These are phyloP conservation scores for Blastocystis sp. DNA, from an alignment of 352 stramenopile species.

Conservation along the genomic window DNA sequence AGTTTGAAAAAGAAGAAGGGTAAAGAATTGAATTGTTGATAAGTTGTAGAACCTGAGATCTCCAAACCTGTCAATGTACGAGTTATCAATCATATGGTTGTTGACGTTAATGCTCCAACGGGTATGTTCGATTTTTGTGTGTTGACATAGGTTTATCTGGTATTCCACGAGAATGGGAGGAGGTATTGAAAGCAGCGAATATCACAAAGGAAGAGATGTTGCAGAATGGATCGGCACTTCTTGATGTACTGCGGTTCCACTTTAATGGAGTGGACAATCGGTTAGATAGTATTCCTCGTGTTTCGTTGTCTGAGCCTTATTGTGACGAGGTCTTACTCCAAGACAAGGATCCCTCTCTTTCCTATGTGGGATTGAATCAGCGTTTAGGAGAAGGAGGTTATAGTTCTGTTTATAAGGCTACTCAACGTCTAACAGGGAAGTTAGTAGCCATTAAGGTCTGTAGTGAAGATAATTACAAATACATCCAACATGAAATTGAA, in stretches of 20 bases:
- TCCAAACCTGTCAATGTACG: conserved; percentile 21
- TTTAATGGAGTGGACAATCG: conserved; percentile 66
- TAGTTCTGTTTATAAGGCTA: conserved; percentile 67
- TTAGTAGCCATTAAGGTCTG: conserved; percentile 68
- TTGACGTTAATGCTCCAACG: conserved; percentile 20
- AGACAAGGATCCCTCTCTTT: conserved; percentile 62
- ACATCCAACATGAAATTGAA: conserved; percentile 71
- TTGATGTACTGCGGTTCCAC: conserved; percentile 72
- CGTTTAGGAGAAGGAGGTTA: conserved; percentile 70
- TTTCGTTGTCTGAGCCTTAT: background rate
- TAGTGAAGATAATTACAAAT: conserved; percentile 66
- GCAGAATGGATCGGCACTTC: conserved; percentile 69
- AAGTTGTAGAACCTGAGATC: conserved; percentile 13
- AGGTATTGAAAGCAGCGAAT: conserved; percentile 69
- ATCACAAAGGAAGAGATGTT: conserved; percentile 71
- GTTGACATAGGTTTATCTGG: conserved; percentile 67
- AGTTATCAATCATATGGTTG: background rate
- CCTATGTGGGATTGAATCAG: conserved; percentile 57
- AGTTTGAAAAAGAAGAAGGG: conserved; percentile 18
- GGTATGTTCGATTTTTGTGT: background rate
- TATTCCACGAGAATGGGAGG: conserved; percentile 68
- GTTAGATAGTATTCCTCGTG: conserved; percentile 38
- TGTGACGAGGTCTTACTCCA: conserved; percentile 60
- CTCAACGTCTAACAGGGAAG: conserved; percentile 66
- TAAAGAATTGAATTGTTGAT: background rate